phyloP scores from a whole-genome alignment of 768 basidiomycete species.

The Tricholoma matsutake region DNA sequence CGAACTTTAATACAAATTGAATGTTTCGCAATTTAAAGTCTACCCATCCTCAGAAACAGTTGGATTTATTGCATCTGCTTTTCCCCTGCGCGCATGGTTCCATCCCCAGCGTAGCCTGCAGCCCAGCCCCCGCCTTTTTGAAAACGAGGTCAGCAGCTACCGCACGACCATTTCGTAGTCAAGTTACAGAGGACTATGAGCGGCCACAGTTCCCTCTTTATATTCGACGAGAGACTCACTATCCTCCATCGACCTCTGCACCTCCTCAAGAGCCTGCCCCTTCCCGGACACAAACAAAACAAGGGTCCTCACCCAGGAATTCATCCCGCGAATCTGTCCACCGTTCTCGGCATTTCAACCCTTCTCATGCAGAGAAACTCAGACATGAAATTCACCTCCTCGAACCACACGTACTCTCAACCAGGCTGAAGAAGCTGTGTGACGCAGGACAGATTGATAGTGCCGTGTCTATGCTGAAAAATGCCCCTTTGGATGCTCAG shows the following conservation, averaged over 20 bases:
- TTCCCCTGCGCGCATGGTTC: constrained; percentile 1
- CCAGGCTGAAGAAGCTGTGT: constrained; percentile 56
- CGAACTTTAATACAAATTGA: not conserved
- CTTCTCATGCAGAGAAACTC: constrained; percentile 21
- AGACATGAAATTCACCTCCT: constrained; percentile 41
- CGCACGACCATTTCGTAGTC: not conserved
- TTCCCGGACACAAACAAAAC: constrained; percentile 4
- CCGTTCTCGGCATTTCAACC: constrained; percentile 41
- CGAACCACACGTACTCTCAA: constrained; percentile 60
- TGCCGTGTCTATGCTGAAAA: constrained; percentile 66
- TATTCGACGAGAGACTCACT: constrained; percentile 24
- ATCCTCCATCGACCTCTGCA: constrained; percentile 1
- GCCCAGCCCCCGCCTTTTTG: constrained; percentile 1
- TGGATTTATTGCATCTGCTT: not conserved
- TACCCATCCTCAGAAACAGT: constrained; percentile 2
- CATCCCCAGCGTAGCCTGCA: not conserved
- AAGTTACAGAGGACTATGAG: not conserved
- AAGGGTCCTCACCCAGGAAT: constrained; percentile 7
- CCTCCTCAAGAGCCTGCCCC: constrained; percentile 3
- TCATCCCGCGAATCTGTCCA: constrained; percentile 13
- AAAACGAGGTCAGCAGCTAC: not conserved
- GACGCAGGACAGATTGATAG: constrained; percentile 52
- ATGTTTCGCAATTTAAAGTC: constrained; percentile 8
- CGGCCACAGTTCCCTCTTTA: constrained; percentile 24
- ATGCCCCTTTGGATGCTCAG: constrained; percentile 68